phyloP scores from a whole-genome alignment of 2,329 filamentous ascomycete genomes.

The Sordariomycetes sp. region DNA sequence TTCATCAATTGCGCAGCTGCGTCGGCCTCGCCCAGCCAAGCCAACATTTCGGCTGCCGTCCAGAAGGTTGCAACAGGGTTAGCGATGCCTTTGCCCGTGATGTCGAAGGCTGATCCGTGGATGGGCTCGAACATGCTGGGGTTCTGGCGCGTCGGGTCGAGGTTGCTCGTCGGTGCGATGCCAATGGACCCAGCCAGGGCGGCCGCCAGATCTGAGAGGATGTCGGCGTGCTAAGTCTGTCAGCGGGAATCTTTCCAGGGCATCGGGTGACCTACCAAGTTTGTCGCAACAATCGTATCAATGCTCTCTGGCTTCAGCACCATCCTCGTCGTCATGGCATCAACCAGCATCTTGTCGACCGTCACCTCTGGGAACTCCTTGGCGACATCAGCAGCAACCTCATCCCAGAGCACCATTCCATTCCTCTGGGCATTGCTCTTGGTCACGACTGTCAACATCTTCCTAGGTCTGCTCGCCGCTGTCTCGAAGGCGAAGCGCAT shows the following conservation, averaged over 20 bases:
- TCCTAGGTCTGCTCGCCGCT: constrained; percentile 45
- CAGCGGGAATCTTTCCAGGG: too few species aligned
- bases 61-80: constrained; percentile 52
- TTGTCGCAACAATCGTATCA: constrained; percentile 56
- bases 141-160: constrained; percentile 49
- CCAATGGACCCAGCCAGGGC: constrained; percentile 63
- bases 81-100: constrained; percentile 44
- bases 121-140: constrained; percentile 54
- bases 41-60: constrained; percentile 48
- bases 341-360: constrained; percentile 57
- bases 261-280: constrained; percentile 27
- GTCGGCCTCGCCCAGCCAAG: constrained; percentile 45
- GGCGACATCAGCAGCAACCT: constrained; percentile 44
- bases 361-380: constrained; percentile 51
- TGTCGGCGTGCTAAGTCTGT: constrained; percentile 52
- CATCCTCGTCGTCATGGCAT: constrained; percentile 59
- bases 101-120: constrained; percentile 50
- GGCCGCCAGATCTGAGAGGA: constrained; percentile 62
- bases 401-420: constrained; percentile 61
- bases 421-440: constrained; percentile 59
- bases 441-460: constrained; percentile 52
- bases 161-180: constrained; percentile 60
- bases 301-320: constrained; percentile 48
- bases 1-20: constrained; percentile 39
- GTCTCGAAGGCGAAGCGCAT: constrained; percentile 56